Base-by-base conservation (phyloP, 345 rosid species). In the Dipteronia dyeriana region DNA sequence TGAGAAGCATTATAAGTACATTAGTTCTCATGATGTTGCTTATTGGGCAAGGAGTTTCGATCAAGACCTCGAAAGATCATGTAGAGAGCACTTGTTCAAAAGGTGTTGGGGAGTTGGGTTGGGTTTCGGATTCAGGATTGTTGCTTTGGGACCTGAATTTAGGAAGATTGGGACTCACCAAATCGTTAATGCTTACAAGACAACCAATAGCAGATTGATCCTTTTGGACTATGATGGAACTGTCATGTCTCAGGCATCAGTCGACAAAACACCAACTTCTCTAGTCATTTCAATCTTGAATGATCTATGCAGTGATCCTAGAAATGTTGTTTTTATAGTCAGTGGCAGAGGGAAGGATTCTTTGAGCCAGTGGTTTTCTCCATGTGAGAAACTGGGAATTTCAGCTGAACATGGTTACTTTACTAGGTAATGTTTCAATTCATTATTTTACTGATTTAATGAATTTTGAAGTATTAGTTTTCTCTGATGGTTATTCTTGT, bases 171-270 rank as follows among this genome's bases (percentile, higher is more conserved):
- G 80, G 34, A 74, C 77, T 25, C 91, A 88, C 66, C 84, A 80
- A 60, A 88, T 94, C 60, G 85, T 80, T 75, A 81, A 83, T 75
- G 92, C 89, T 31, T 94, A 94, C 73, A 86, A 69, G 67, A 82
- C 29, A 14, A 81, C 92, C 4, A 84, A 75, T 75, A 86, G 84
- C 75, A 82, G 98, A 68, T 81, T 92, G 82, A 91, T 94, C 68
- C 83, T 94, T 23, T 79, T 94, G 87, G 98, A 94, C 74, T 94
- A 94, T 75, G 98, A 94, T 80, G 98, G 98, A 12, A 93, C 98
- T 0, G 84, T 91, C 87, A 82, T 85, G 89, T 87, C 90, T 9
- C 86, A 87, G 41, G 73, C 71, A 49, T 81, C 86, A 39, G 85
- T 88, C 38, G 88, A 89, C 75, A 90, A 87, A 72, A 82, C 78